A percentile compares a stretch with the other conserved stretches of the same genome.
Evolutionary conservation across 441 rosid genomes (phyloP).

Genomic region (Bruguiera hainesii): DNA sequence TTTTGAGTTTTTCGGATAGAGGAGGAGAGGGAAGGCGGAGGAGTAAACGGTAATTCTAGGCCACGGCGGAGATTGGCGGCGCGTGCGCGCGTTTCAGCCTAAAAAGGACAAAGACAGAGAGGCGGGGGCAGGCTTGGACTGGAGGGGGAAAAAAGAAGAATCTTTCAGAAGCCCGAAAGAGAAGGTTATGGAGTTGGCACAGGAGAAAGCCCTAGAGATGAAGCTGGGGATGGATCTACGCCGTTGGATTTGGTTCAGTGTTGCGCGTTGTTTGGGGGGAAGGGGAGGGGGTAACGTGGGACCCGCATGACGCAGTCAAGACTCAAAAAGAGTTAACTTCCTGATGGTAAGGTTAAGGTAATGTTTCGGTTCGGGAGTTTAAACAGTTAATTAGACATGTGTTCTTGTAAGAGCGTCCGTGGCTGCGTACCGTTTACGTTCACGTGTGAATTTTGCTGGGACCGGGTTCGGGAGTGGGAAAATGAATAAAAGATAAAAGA

Average conservation of each 20-base stretch:
- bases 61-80: constrained; percentile 54
- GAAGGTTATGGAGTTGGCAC: background rate
- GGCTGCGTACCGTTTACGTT: no score
- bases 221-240: constrained; percentile 12
- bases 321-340: no score
- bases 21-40: constrained; percentile 57
- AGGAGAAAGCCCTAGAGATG: constrained; percentile 39
- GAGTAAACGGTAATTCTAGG: constrained; percentile 36
- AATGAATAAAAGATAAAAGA: no score
- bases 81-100: constrained; percentile 25
- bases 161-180: background rate
- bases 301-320: constrained; percentile 1
- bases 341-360: no score
- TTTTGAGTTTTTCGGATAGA: constrained; percentile 17
- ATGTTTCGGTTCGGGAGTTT: no score
- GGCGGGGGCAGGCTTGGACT: constrained; percentile 17
- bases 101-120: constrained; percentile 13
- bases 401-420: no score
- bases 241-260: constrained; percentile 30
- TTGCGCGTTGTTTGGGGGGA: no score
- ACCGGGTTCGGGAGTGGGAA: no score
- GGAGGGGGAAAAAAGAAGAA: constrained; percentile 25
- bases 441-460: no score
- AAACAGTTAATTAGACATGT: no score
- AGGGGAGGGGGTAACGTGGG: constrained; percentile 1